phyloP scores from a whole-genome alignment of 73 alveolate genomes.

The Halteria grandinella region DNA sequence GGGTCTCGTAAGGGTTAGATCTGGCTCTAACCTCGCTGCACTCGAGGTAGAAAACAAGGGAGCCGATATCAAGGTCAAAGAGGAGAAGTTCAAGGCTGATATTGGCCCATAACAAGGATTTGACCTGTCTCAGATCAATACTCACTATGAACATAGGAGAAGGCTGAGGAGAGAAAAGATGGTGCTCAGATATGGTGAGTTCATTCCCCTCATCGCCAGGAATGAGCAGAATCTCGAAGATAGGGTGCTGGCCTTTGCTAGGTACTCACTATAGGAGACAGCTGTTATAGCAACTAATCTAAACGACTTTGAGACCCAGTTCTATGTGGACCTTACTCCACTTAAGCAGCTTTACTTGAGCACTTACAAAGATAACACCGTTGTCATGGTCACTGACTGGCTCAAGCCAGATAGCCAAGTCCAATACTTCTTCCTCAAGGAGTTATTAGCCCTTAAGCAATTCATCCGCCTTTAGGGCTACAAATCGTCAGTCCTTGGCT shows the following conservation, averaged over 20 bases:
- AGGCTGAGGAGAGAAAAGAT: conserved; percentile 84
- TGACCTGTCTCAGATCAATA: conserved; percentile 86
- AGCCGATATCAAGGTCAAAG: conserved; percentile 65
- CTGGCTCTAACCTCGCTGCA: conserved; percentile 70
- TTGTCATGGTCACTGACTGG: conserved; percentile 82
- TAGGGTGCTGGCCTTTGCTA: conserved; percentile 90
- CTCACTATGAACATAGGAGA: conserved; percentile 93
- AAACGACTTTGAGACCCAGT: conserved; percentile 79
- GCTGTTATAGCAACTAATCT: conserved; percentile 91
- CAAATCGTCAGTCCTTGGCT: conserved; percentile 13
- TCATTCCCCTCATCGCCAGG: conserved; percentile 85
- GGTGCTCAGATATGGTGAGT: conserved; percentile 87
- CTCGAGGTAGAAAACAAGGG: conserved; percentile 66
- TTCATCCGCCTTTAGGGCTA: conserved; percentile 2
- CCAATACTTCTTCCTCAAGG: conserved; percentile 86
- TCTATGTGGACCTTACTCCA: conserved; percentile 80
- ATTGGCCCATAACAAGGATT: conserved; percentile 92
- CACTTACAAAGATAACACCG: conserved; percentile 68
- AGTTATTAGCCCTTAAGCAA: conserved; percentile 65
- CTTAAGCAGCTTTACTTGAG: conserved; percentile 70
- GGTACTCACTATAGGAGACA: conserved; percentile 89
- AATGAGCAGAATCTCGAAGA: conserved; percentile 76
- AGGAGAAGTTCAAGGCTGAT: conserved; percentile 63
- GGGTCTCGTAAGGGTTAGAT: conserved; percentile 54
- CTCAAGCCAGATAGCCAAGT: conserved; percentile 68